phyloP scores from a whole-genome alignment of 208 protist genomes.

The Trypanosoma vivax region DNA sequence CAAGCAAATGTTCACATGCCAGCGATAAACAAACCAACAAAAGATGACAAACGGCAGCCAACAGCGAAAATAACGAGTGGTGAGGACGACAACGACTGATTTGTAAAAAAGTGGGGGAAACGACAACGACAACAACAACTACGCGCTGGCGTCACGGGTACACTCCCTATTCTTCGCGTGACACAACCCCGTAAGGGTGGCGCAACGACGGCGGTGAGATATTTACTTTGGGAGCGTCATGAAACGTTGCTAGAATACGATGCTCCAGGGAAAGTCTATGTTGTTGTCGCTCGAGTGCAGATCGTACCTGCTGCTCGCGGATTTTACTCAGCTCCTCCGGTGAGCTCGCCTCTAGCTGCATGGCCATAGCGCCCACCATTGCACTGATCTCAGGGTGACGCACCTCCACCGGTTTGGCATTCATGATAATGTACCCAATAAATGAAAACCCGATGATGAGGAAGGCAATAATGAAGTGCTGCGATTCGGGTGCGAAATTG shows the following conservation, averaged over 20 bases:
- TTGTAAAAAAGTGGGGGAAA: too few species aligned
- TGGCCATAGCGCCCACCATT: constrained; percentile 80
- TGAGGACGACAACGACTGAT: too few species aligned
- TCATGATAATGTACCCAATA: constrained; percentile 19
- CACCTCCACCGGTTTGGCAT: constrained; percentile 47
- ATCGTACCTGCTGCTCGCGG: constrained; percentile 54
- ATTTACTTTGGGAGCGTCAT: constrained; percentile 50
- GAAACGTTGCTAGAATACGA: constrained; percentile 70
- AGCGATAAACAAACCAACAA: too few species aligned
- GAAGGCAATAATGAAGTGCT: constrained; percentile 34
- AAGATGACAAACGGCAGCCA: too few species aligned
- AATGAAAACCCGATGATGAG: constrained; percentile 42
- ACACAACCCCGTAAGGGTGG: constrained; percentile 31
- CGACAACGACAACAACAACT: too few species aligned
- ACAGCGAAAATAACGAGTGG: too few species aligned
- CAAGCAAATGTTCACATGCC: too few species aligned
- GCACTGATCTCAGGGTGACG: constrained; percentile 61
- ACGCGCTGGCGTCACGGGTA: neutral
- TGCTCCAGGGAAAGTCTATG: constrained; percentile 61
- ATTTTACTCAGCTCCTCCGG: constrained; percentile 46
- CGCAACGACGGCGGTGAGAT: constrained; percentile 33
- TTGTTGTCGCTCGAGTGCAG: constrained; percentile 37
- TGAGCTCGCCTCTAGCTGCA: constrained; percentile 74
- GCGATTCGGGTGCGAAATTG: constrained; percentile 67
- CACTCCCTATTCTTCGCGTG: constrained; percentile 11